These are phyloP conservation scores for Sporothrix dimorphospora DNA, from an alignment of 2,329 filamentous ascomycete species.

Conservation along the genomic window DNA sequence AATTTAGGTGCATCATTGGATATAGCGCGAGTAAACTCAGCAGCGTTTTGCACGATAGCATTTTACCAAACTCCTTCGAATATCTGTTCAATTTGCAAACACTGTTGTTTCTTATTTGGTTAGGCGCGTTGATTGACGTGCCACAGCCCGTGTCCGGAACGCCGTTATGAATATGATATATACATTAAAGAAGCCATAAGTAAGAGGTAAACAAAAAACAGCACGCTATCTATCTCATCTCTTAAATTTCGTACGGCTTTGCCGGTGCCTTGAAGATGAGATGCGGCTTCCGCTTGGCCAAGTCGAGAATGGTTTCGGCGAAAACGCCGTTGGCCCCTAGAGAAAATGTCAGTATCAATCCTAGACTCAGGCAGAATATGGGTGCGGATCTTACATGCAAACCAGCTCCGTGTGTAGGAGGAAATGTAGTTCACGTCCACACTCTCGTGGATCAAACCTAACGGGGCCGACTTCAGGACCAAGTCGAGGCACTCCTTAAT, in stretches of 20 bases:
- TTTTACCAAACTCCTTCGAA: no score
- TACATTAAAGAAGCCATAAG: not conserved
- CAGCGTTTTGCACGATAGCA: not conserved
- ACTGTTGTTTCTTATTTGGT: not conserved
- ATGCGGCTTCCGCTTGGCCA: constrained; percentile 86
- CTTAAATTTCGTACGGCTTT: constrained; percentile 58
- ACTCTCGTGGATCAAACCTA: constrained; percentile 90
- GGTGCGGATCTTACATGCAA: constrained; percentile 75
- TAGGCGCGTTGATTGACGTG: not conserved
- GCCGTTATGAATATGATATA: not conserved
- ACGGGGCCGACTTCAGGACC: constrained; percentile 73
- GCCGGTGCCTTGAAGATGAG: constrained; percentile 74
- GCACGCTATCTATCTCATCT: not conserved
- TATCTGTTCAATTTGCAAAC: no score
- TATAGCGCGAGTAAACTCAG: not conserved
- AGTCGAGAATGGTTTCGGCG: constrained; percentile 85
- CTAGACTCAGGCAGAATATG: no score
- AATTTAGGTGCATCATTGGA: constrained; percentile 2
- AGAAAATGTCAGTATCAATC: constrained; percentile 29
- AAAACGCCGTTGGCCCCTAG: constrained; percentile 92
- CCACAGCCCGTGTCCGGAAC: not conserved
- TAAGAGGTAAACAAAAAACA: not conserved
- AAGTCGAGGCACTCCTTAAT: constrained; percentile 72
- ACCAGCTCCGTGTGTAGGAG: constrained; percentile 92
- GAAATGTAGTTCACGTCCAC: constrained; percentile 71